Conservation (phyloP, 129 eudicot species). For the sunflower (Helianthus annuus) region DNA sequence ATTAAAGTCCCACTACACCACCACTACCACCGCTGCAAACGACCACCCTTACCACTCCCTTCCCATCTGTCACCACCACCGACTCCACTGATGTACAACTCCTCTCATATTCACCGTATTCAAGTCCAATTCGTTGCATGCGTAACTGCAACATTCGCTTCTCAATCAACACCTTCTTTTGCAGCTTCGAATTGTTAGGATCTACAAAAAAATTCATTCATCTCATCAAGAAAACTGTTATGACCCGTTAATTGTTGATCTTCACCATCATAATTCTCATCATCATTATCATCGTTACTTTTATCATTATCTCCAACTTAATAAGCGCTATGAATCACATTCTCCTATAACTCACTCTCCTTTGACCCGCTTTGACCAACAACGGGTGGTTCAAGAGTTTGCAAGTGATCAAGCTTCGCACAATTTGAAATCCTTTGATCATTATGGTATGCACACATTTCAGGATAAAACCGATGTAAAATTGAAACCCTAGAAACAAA, state of each 20-base stretch:
- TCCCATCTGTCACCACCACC: too few species aligned
- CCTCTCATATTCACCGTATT: background rate
- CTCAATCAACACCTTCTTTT: constrained; percentile 47
- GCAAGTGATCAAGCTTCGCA: constrained; percentile 42
- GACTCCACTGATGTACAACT: too few species aligned
- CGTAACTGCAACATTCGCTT: constrained; percentile 39
- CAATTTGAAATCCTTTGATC: constrained; percentile 61
- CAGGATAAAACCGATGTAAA: constrained; percentile 59
- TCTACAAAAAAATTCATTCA: constrained; percentile 42
- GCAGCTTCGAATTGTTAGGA: constrained; percentile 41
- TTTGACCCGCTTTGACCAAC: constrained; percentile 29
- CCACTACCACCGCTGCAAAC: too few species aligned
- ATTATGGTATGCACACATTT: constrained; percentile 80
- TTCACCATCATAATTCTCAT: constrained; percentile 15
- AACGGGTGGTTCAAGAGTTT: constrained; percentile 28
- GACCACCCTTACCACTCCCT: too few species aligned
- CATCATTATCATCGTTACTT: constrained; percentile 27
- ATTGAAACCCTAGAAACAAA: constrained; percentile 33
- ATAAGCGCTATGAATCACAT: constrained; percentile 26
- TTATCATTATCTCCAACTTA: constrained; percentile 40
- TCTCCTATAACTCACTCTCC: constrained; percentile 8
- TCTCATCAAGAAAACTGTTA: constrained; percentile 39
- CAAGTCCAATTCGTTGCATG: constrained; percentile 43
- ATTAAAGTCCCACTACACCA: too few species aligned
- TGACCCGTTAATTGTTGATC: constrained; percentile 14